Evolutionary conservation across 2,329 filamentous ascomycete species (phyloP).

Genomic region (Graphilbum fragrans): DNA sequence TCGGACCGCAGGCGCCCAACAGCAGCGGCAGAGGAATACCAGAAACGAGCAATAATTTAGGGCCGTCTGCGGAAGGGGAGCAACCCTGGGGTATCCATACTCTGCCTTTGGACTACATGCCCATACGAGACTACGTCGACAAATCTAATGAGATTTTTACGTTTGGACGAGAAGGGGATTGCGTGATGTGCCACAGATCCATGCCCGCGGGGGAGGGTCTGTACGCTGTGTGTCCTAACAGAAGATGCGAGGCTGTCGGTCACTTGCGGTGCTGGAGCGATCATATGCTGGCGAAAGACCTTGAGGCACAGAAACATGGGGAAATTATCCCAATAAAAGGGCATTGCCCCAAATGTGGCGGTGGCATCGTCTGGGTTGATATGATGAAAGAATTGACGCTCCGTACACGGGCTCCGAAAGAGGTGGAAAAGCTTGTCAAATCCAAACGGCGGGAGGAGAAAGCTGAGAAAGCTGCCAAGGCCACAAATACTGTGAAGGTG

Average conservation of each 20-base stretch:
- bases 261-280: slow-evolving; percentile 49
- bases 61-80: not conserved
- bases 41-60: not conserved
- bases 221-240: slow-evolving; percentile 43
- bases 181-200: slow-evolving; percentile 36
- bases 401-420: slow-evolving; percentile 56
- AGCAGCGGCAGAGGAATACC: slow-evolving; percentile 2
- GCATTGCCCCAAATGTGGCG: slow-evolving; percentile 57
- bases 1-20: slow-evolving; percentile 18
- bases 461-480: not conserved
- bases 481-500: not conserved
- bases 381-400: slow-evolving; percentile 77
- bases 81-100: slow-evolving; percentile 36
- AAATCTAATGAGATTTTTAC: slow-evolving; percentile 42
- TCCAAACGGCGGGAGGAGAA: slow-evolving; percentile 9
- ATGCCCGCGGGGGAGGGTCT: slow-evolving; percentile 37
- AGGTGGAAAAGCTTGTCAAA: slow-evolving; percentile 58
- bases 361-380: slow-evolving; percentile 54
- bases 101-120: slow-evolving; percentile 41
- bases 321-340: slow-evolving; percentile 56
- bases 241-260: slow-evolving; percentile 41
- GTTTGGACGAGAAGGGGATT: slow-evolving; percentile 44
- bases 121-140: slow-evolving; percentile 38
- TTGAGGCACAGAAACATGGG: slow-evolving; percentile 15
- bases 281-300: slow-evolving; percentile 30